These are phyloP conservation scores for Moniliophthora roreri DNA, from an alignment of 1,284 basidiomycete species.

Conservation along the genomic window DNA sequence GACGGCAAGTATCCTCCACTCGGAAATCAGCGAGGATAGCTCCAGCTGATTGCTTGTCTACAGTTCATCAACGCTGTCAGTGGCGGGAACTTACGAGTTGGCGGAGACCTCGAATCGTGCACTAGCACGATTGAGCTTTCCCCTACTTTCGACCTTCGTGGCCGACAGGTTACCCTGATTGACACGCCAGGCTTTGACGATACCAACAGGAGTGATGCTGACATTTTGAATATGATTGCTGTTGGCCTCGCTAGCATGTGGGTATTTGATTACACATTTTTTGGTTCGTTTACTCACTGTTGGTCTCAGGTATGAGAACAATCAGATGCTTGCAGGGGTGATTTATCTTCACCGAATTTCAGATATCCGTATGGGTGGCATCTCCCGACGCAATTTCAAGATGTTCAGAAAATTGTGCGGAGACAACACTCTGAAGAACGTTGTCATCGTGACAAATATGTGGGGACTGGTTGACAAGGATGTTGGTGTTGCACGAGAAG, in stretches of 20 bases:
- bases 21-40: too few relatives aligned
- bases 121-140: slow-evolving; percentile 25
- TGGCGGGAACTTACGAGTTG: slow-evolving; percentile 27
- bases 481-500: slow-evolving; percentile 38
- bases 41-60: too few relatives aligned
- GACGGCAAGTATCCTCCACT: slow-evolving; percentile 30
- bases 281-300: neutral
- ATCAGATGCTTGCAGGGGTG: slow-evolving; percentile 45
- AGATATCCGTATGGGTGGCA: slow-evolving; percentile 50
- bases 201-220: slow-evolving; percentile 27
- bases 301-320: slow-evolving; percentile 39
- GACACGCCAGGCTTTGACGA: slow-evolving; percentile 37
- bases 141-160: slow-evolving; percentile 25
- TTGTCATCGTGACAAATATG: slow-evolving; percentile 53
- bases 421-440: slow-evolving; percentile 45
- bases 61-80: slow-evolving; percentile 37
- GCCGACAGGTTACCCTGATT: slow-evolving; percentile 24
- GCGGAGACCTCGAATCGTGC: slow-evolving; percentile 29
- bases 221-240: slow-evolving; percentile 26
- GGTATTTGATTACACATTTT: slow-evolving; percentile 1
- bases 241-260: slow-evolving; percentile 18
- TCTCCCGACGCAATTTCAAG: slow-evolving; percentile 47
- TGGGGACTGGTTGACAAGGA: slow-evolving; percentile 41
- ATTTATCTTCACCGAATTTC: slow-evolving; percentile 58
- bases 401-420: slow-evolving; percentile 55